These are phyloP conservation scores for Yamadazyma phyllophila DNA, from an alignment of 805 yeast species.

Conservation along the genomic window DNA sequence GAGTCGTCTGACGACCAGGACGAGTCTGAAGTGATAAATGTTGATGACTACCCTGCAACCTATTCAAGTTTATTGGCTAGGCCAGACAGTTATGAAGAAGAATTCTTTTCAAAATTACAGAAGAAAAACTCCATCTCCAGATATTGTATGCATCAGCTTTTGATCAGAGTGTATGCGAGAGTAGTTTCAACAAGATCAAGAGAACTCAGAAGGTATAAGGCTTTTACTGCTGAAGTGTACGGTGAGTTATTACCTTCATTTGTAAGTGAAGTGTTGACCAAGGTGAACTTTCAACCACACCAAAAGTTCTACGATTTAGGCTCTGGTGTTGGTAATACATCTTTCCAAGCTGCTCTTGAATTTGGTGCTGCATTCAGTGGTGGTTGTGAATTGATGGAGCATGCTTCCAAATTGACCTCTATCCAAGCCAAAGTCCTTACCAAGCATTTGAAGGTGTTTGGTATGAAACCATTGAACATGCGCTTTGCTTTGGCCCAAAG, in stretches of 20 bases:
- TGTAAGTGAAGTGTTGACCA: constrained; percentile 56
- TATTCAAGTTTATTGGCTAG: constrained; percentile 3
- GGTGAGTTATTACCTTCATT: constrained; percentile 86
- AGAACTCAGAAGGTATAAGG: constrained; percentile 67
- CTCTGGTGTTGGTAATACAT: constrained; percentile 92
- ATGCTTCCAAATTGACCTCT: constrained; percentile 68
- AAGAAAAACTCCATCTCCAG: constrained; percentile 26
- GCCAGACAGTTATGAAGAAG: constrained; percentile 21
- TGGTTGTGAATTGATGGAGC: constrained; percentile 88
- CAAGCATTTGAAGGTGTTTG: constrained; percentile 59
- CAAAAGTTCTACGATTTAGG: constrained; percentile 83
- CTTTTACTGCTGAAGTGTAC: constrained; percentile 86
- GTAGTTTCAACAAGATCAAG: constrained; percentile 72
- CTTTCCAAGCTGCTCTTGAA: constrained; percentile 84
- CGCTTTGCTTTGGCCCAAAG: constrained; percentile 64
- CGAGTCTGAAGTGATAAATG: not conserved
- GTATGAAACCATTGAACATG: constrained; percentile 57
- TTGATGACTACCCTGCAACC: not conserved
- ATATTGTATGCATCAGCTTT: constrained; percentile 59
- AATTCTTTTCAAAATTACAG: constrained; percentile 21
- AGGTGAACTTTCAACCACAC: constrained; percentile 53
- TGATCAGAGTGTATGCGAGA: constrained; percentile 72
- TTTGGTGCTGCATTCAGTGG: constrained; percentile 73
- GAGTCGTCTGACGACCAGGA: no score
- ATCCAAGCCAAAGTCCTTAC: constrained; percentile 58